Conservation (phyloP, 495 filamentous ascomycete genomes). For the Evernia prunastri region DNA sequence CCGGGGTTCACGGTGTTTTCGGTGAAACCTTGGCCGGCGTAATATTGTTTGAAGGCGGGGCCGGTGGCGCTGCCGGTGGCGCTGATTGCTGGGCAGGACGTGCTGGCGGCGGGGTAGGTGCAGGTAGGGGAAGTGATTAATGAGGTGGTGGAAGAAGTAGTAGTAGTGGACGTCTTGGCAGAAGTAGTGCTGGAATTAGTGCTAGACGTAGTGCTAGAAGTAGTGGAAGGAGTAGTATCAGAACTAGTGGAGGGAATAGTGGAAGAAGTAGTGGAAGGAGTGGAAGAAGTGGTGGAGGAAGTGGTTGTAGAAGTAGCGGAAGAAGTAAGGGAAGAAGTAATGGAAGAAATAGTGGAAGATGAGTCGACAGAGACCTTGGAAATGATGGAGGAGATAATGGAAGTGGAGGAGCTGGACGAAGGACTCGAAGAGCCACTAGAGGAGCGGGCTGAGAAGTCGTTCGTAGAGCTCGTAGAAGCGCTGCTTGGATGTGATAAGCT, state of each 20-base stretch:
- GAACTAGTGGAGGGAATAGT: not conserved
- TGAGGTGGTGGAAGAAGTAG: not conserved
- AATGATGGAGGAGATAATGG: not conserved
- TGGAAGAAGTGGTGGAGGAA: not conserved
- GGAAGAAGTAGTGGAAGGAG: not conserved
- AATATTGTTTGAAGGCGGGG: not conserved
- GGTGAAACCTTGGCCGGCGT: not conserved
- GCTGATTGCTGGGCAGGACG: not conserved
- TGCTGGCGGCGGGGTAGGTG: not conserved
- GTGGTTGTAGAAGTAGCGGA: no score
- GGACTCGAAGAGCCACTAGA: not conserved
- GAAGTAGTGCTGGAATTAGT: no score
- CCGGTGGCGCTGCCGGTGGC: not conserved
- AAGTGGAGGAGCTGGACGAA: no score
- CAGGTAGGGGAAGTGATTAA: not conserved
- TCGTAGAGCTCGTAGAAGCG: not conserved
- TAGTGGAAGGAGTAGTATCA: not conserved
- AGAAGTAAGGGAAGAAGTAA: not conserved
- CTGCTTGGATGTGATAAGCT: not conserved
- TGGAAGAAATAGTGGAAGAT: not conserved
- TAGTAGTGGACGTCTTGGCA: not conserved
- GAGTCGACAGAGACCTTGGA: not conserved
- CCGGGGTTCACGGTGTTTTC: not conserved
- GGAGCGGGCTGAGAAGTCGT: not conserved
- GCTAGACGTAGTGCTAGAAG: not conserved